phyloP scores from a whole-genome alignment of 768 basidiomycete species.

The Trametes maxima region DNA sequence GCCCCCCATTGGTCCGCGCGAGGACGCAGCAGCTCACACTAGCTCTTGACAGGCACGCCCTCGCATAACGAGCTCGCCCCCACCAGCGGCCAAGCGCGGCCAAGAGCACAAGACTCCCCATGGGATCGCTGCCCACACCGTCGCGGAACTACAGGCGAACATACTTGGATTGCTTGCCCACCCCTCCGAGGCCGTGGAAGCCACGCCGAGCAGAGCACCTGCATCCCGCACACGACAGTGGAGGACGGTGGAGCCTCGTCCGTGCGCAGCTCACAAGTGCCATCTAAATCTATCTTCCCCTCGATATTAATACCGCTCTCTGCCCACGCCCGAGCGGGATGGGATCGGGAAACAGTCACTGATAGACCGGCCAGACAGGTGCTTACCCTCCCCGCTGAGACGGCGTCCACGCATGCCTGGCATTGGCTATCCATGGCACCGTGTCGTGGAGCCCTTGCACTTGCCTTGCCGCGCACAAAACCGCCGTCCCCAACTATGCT shows the following conservation, averaged over 20 bases:
- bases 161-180: background rate
- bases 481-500: too few relatives aligned
- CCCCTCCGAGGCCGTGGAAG: background rate
- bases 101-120: conserved; percentile 6
- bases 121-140: background rate
- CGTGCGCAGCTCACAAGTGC: background rate
- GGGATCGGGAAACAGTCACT: too few relatives aligned
- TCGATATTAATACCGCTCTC: background rate
- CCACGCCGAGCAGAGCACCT: background rate
- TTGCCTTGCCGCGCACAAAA: too few relatives aligned
- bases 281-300: background rate
- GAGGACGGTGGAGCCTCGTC: background rate
- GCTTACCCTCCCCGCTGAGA: too few relatives aligned
- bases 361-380: too few relatives aligned
- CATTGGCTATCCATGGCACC: too few relatives aligned
- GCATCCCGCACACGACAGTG: background rate
- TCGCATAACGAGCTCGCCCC: background rate
- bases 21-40: background rate
- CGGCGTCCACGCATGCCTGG: too few relatives aligned
- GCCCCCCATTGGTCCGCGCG: background rate
- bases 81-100: conserved; percentile 9
- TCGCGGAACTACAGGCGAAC: background rate
- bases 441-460: too few relatives aligned
- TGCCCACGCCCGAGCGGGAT: too few relatives aligned
- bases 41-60: background rate